Evolutionary conservation across 495 filamentous ascomycete genomes (phyloP), one percentile per base, ranked within the genome.

Genomic region (Tuber melanosporum): DNA sequence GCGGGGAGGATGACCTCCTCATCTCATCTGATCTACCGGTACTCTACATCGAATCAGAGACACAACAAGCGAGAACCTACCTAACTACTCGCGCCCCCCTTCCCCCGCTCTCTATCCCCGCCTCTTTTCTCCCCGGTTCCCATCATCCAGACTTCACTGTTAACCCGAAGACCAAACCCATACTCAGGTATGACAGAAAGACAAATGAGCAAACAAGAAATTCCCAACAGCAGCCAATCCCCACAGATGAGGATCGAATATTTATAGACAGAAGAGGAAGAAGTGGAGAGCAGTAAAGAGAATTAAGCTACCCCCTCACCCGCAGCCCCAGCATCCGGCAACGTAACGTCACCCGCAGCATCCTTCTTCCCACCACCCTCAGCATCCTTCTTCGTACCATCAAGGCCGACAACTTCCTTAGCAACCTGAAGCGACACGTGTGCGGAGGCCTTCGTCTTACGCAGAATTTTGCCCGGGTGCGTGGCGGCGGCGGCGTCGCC

Each of bases 311-410:
- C 43, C 57, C 42, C 39, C 71, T 75, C 76, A 8, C 36, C 79
- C 46, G 69, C 39, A 32, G 62, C 10, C 45, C 45, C 47, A 20
- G 74, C 52, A 71, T 76, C 72, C 70, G 78, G 43, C 57, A 80
- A 62, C 36, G 78, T 74, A 20, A 78, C 77, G 26, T 79, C 82
- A 75, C 74, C 69, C 22, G 78, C 74, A 20, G 78, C 76, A 41
- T 79, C 80, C 76, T 78, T 70, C 10, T 57, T 70, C 14, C 52
- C 70, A 42, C 81, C 45, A 36, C 43, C 75, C 26, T 75, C 80
- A 44, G 73, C 80, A n/a, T 83, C 79, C n/a, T 76, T 83, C n/a
- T 76, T 83, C 82, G 90, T 91, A 75, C 90, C 70, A 20, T 82
- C 80, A 32, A 82, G 79, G 46, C 80, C 80, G 5, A 83, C 73